Evolutionary conservation across 2,329 filamentous ascomycete species (phyloP), one percentile per base, ranked within the genome.

Genomic region (Leptographium lundbergii): DNA sequence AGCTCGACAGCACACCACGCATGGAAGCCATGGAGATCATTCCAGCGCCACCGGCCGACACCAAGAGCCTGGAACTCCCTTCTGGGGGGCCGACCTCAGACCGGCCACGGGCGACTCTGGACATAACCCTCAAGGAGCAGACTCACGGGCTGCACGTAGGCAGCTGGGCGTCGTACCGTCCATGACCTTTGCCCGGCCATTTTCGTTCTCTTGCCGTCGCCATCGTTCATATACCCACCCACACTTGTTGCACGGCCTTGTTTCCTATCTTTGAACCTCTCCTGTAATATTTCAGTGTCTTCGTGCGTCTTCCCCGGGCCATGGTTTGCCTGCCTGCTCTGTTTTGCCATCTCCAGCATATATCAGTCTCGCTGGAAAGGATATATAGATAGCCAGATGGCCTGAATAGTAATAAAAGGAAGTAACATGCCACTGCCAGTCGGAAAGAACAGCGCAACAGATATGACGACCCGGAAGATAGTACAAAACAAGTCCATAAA

Each of bases 111-210:
- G 57, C 63, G 5, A 65, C 59, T 11, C 58, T 65, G 19, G 51
- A 61, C 27, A 3, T 61, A 14, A 62, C 63, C 3, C 45, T 42
- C 24, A 34, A 19, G 17, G 63, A 65, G 32, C 54, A 53, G 17
- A 22, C 6, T 1, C 27, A 29, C 3, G 60, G 61, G 6, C 32
- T 54, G 45, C 57, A 62, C 48, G 60, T 64, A 17, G 54, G 57
- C 22, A 64, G 62, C 47, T 65, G 64, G 64, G 53, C 39, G 5
- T 34, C 47, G 1, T 65, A 63, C 29, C 52, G 51, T 9, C 56
- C 45, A 2, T 60, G 42, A 55, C 3, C 39, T 42, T 42, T 4
- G 39, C 14, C 39, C 7, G 19, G 10, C 36, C 36, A 11, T 11
- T 3, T 39, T 6, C 36, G 36, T 5, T 48, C 22, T 48, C 45